Percentiles rank a stretch among this genome's conserved stretches.
These are phyloP conservation scores for Albugo candida DNA, from an alignment of 352 stramenopile genomes.

Conservation along the genomic window DNA sequence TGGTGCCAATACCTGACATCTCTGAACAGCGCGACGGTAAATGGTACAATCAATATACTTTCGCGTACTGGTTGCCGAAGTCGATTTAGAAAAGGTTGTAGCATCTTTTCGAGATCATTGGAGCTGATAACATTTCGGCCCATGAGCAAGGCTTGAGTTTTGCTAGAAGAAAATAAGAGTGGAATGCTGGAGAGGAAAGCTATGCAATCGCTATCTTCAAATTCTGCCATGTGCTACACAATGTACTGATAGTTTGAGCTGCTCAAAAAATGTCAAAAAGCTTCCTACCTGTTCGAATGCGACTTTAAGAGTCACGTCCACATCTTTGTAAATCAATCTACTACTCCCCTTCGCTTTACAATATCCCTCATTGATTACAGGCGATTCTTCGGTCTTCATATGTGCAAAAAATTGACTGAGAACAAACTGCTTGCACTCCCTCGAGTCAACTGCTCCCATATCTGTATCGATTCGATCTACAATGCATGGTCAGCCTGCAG, in stretches of 20 bases:
- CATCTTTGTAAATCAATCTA: background rate
- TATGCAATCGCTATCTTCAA: conserved; percentile 18
- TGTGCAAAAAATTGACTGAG: no score
- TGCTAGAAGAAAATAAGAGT: conserved; percentile 18
- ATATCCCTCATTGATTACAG: no score
- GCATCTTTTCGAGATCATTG: conserved; percentile 25
- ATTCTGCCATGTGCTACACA: conserved; percentile 10
- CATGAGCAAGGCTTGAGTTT: conserved; percentile 17
- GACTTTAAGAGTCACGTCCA: conserved; percentile 18
- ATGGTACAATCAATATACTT: conserved; percentile 41
- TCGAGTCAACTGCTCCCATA: no score
- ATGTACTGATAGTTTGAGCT: no score
- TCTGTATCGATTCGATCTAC: no score
- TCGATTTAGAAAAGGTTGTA: conserved; percentile 26
- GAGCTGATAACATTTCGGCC: conserved; percentile 12
- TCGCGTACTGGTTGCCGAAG: conserved; percentile 31
- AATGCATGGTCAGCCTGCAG: no score
- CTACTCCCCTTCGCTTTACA: background rate
- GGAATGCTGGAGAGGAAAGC: conserved; percentile 33
- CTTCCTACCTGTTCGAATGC: conserved; percentile 20
- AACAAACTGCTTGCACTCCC: no score
- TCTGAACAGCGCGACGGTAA: conserved; percentile 42
- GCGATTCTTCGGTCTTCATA: no score
- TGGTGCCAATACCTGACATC: conserved; percentile 42
- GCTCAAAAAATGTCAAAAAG: no score